Evolutionary conservation across 1,284 basidiomycete genomes (phyloP).

Genomic region (Polyporus tsugae): DNA sequence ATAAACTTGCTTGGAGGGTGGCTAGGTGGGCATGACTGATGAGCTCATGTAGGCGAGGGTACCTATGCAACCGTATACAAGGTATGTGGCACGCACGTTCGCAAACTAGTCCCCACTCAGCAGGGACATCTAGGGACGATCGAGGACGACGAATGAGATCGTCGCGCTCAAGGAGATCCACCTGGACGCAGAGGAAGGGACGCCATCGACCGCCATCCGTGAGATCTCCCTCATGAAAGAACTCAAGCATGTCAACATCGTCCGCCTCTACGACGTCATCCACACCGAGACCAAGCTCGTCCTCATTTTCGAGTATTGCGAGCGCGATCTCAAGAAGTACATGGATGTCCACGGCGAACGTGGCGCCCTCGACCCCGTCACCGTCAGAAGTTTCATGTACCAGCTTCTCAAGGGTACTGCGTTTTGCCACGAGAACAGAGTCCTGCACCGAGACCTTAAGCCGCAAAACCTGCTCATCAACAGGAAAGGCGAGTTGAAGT

Average conservation of each 20-base stretch:
- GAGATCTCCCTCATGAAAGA: conserved; percentile 98
- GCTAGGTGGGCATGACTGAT: conserved; percentile 16
- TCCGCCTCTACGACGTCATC: conserved; percentile 97
- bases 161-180: conserved; percentile 95
- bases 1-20: neutral
- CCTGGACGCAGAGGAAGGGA: conserved; percentile 95
- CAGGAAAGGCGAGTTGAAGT: conserved; percentile 94
- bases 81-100: conserved; percentile 50
- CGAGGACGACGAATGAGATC: conserved; percentile 88
- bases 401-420: conserved; percentile 97
- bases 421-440: conserved; percentile 99
- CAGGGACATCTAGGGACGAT: conserved; percentile 69
- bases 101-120: conserved; percentile 13
- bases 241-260: conserved; percentile 94
- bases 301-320: conserved; percentile 99
- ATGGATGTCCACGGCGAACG: conserved; percentile 99
- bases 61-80: conserved; percentile 94
- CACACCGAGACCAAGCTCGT: conserved; percentile 98
- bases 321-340: conserved; percentile 98
- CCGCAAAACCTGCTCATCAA: conserved; percentile 99
- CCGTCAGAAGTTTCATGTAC: conserved; percentile 98
- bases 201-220: conserved; percentile 93
- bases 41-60: conserved; percentile 67
- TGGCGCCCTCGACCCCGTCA: conserved; percentile 91
- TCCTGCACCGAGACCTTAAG: conserved; percentile 97